Evolutionary conservation across 1,139 yeast genomes (phyloP), one percentile per base, ranked within the genome.

Genomic region (Suhomyces choctaworum): DNA sequence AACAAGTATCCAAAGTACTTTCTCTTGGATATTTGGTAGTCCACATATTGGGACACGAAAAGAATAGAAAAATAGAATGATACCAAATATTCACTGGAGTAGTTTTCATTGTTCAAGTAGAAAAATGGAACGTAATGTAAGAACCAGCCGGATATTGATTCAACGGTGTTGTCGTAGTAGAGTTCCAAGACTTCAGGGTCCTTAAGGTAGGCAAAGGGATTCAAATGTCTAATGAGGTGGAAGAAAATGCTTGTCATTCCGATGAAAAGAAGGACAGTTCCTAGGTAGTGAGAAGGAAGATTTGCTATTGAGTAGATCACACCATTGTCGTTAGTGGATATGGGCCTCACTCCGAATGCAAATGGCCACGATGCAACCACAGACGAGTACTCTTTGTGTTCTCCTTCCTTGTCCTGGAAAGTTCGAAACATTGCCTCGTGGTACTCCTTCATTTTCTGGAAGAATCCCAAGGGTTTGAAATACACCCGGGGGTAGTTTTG

Each of bases 331-430:
- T 44, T 64, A 36, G 58, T 64, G 30, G 52, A 56, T 14, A 68
- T 56, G 0, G 74, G 73, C 6, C 21, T 11, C 3, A 16, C 27
- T 23, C 66, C 44, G 7, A 48, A 22, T 17, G 59, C 46, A 38
- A 66, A 60, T 20, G 73, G 73, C 76, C 76, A 70, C 2, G 61
- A 40, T 31, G 48, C 53, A 0, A 75, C 72, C 4, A 22, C 10
- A 7, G 17, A 4, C n/a, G 23, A 16, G 7, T 17, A 10, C 7
- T 27, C 28, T 7, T 13, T 17, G 8, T 12, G 21, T 10, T 62
- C 8, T 42, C 51, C 44, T 67, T 70, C 11, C 47, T 45, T 12
- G 48, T 52, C 53, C 16, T 43, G 42, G 47, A 64, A 65, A 28
- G 54, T 32, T 30, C 62, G 50, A 41, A 54, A 52, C 65, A 69